Conservation (phyloP, 2,329 filamentous ascomycete genomes). For the Didymella arachidicola region DNA sequence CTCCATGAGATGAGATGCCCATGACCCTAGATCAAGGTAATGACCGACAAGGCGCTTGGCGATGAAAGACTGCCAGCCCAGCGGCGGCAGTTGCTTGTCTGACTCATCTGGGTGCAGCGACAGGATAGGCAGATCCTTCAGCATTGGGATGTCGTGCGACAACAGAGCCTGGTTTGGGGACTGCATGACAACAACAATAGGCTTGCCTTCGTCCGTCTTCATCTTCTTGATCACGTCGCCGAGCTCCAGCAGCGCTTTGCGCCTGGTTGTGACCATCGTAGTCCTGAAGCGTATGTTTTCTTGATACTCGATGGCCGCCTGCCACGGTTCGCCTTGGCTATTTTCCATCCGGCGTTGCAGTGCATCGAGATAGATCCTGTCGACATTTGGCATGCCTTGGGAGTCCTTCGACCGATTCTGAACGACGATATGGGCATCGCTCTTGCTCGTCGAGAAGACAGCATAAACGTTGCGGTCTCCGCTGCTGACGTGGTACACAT, state of each 20-base stretch:
- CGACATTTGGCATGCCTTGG: constrained; percentile 87
- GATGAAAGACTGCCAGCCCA: constrained; percentile 92
- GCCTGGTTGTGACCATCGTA: constrained; percentile 84
- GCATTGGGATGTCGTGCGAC: constrained; percentile 81
- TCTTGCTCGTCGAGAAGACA: constrained; percentile 82
- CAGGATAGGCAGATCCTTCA: constrained; percentile 85
- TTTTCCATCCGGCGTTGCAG: constrained; percentile 72
- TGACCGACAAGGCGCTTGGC: constrained; percentile 86
- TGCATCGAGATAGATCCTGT: constrained; percentile 84
- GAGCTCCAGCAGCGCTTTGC: constrained; percentile 88
- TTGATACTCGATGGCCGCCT: constrained; percentile 86
- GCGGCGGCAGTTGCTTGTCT: constrained; percentile 85
- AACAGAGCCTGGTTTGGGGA: constrained; percentile 84
- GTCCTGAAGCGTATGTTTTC: constrained; percentile 85
- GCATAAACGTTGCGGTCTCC: constrained; percentile 94
- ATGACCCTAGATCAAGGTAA: constrained; percentile 90
- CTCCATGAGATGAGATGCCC: constrained; percentile 87
- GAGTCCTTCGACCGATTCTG: constrained; percentile 81
- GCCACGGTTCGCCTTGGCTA: constrained; percentile 73
- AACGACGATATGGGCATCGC: constrained; percentile 86
- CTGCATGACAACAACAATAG: constrained; percentile 86
- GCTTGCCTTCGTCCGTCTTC: constrained; percentile 80
- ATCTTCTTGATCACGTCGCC: constrained; percentile 89
- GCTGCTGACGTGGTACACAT: constrained; percentile 89
- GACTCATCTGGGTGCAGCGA: constrained; percentile 80